These are phyloP conservation scores for Haplographium delicatum DNA, from an alignment of 495 filamentous ascomycete species.

Conservation along the genomic window DNA sequence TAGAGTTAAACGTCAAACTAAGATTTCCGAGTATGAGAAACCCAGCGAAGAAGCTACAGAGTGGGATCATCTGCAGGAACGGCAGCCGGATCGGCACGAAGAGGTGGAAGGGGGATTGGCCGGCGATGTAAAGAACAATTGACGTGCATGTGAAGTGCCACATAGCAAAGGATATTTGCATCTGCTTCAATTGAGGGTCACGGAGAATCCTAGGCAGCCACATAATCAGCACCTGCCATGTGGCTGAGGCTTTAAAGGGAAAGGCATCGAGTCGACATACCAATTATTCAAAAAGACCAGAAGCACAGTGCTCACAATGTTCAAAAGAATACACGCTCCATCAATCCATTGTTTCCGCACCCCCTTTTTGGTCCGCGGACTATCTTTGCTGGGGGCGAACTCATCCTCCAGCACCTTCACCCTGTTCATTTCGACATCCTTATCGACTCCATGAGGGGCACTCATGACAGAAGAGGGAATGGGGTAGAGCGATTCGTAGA, in stretches of 20 bases:
- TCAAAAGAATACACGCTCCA: conserved; percentile 18
- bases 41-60: conserved; percentile 35
- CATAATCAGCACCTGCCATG: neutral
- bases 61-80: conserved; percentile 32
- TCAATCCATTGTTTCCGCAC: conserved; percentile 10
- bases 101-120: conserved; percentile 29
- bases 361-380: neutral
- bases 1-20: conserved; percentile 33
- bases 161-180: conserved; percentile 29
- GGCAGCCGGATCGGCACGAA: conserved; percentile 32
- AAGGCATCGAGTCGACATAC: conserved; percentile 12
- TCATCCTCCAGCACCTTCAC: conserved; percentile 6
- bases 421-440: conserved; percentile 21
- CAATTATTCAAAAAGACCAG: conserved; percentile 27
- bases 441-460: neutral
- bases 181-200: conserved; percentile 24
- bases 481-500: neutral
- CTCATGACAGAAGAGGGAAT: conserved; percentile 4
- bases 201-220: conserved; percentile 20
- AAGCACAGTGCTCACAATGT: conserved; percentile 23
- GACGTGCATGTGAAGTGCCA: conserved; percentile 37
- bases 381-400: neutral
- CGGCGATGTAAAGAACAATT: conserved; percentile 29
- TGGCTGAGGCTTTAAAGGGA: neutral
- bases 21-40: conserved; percentile 35